Evolutionary conservation across 202 grass and related monocot genomes (phyloP).

Genomic region (Setaria viridis): DNA sequence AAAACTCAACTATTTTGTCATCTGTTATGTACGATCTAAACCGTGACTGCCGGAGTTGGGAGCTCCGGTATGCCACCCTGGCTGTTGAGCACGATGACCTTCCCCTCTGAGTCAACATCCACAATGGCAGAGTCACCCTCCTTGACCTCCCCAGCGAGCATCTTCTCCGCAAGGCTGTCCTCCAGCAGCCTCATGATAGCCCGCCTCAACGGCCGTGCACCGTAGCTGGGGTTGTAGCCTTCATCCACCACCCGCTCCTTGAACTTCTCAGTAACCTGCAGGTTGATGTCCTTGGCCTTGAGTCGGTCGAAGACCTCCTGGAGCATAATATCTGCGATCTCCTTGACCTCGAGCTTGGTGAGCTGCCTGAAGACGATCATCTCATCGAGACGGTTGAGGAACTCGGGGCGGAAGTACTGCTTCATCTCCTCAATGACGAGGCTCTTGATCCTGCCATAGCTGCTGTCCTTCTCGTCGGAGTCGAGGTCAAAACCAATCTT

Average conservation of each 20-base stretch:
- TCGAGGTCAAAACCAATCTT: conserved; percentile 85
- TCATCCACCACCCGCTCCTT: conserved; percentile 83
- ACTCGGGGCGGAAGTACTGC: conserved; percentile 89
- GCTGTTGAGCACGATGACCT: conserved; percentile 67
- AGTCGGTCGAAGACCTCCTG: conserved; percentile 72
- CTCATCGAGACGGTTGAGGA: conserved; percentile 83
- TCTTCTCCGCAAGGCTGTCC: conserved; percentile 83
- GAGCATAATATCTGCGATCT: conserved; percentile 83
- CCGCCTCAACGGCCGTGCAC: conserved; percentile 71
- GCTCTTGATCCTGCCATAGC: conserved; percentile 90
- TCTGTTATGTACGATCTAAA: conserved; percentile 25
- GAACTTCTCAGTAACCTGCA: conserved; percentile 84
- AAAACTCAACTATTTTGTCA: conserved; percentile 16
- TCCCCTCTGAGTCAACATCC: conserved; percentile 70
- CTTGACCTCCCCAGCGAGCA: conserved; percentile 69
- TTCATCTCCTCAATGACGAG: conserved; percentile 85
- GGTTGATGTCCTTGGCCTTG: conserved; percentile 75
- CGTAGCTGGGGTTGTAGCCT: conserved; percentile 83
- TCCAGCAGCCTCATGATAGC: conserved; percentile 89
- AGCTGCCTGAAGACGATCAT: conserved; percentile 95
- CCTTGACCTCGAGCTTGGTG: conserved; percentile 82
- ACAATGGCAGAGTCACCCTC: conserved; percentile 80
- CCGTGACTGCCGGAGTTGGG: conserved; percentile 43
- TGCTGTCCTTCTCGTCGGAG: conserved; percentile 74
- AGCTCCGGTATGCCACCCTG: conserved; percentile 59